Base-by-base conservation (phyloP, 768 basidiomycete species). In the Russula foetens region DNA sequence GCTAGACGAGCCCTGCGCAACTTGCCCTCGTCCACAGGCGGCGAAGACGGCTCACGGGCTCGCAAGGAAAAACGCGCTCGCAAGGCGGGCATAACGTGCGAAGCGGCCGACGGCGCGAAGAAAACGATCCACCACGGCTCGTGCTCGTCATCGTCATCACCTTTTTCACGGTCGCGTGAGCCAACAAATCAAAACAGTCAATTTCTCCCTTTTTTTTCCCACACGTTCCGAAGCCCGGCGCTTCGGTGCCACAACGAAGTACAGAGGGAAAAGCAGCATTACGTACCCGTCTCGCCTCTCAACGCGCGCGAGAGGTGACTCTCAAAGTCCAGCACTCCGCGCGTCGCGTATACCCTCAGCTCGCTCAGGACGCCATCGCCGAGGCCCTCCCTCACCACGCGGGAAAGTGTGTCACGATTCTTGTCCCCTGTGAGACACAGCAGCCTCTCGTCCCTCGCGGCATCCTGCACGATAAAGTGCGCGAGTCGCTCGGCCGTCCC, bases 401-500 rank as follows among this genome's bases (percentile, higher is more conserved):
- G 73, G 0, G 81, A 73, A 2, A 93, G 71, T 0, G 81, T 85
- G 63, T 91, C 88, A 19, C 82, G 76, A 60, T 90, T 92, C 76
- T 93, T 95, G 78, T 94, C 92, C 23, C 92, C 92, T 12, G 84
- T 90, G 9, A 96, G 78, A 69, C 91, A 92, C 7, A 94, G 70
- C 50, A 94, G 68, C 31, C 68, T 76, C 66, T 57, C 58, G 23
- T 51, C 77, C 75, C 0, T 69, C 64, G 3, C 59, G 1, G 68
- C 39, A 0, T 80, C 76, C 0, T 63, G 48, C 47, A 86, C 66
- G 62, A 93, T 88, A 67, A 83, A 88, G 17, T 70, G 73, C 0
- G 83, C 88, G 14, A 92, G 82, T 39, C 77, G 74, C 66, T 84
- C 84, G n/a, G 81, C 82, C 17, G 79, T 88, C 4, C 92, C 92